Conservation (phyloP, 805 yeast species). For the Starmerella khaoyaiensis region DNA sequence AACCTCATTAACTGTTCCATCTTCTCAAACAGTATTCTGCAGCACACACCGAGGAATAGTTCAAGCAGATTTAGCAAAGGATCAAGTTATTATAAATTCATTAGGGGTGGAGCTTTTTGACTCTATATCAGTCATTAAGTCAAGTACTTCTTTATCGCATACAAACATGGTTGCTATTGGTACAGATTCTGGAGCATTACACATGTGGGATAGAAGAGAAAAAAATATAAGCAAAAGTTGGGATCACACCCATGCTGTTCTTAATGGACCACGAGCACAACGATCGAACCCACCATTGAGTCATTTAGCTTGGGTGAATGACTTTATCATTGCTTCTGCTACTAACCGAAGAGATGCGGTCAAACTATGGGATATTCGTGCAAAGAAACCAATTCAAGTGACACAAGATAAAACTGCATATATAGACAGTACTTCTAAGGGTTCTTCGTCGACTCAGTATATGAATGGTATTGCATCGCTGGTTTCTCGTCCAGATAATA, state of each 20-base stretch:
- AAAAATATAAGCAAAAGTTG: neutral
- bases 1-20: neutral
- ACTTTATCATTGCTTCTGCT: constrained; percentile 16
- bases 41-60: neutral
- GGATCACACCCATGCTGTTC: constrained; percentile 5
- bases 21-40: neutral
- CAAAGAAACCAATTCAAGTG: constrained; percentile 5
- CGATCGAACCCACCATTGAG: constrained; percentile 12
- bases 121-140: neutral
- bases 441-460: no score
- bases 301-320: constrained; percentile 20
- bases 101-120: neutral
- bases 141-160: neutral
- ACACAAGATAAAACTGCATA: neutral
- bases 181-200: constrained; percentile 5
- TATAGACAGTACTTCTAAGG: no score
- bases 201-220: constrained; percentile 9
- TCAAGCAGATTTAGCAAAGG: neutral
- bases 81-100: neutral
- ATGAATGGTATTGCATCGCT: no score
- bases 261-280: constrained; percentile 4
- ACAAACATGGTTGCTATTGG: constrained; percentile 5
- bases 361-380: constrained; percentile 25
- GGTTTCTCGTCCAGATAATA: no score
- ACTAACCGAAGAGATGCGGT: constrained; percentile 15